Conservation (phyloP, 129 eudicot species). For the Kitagawia praeruptora region DNA sequence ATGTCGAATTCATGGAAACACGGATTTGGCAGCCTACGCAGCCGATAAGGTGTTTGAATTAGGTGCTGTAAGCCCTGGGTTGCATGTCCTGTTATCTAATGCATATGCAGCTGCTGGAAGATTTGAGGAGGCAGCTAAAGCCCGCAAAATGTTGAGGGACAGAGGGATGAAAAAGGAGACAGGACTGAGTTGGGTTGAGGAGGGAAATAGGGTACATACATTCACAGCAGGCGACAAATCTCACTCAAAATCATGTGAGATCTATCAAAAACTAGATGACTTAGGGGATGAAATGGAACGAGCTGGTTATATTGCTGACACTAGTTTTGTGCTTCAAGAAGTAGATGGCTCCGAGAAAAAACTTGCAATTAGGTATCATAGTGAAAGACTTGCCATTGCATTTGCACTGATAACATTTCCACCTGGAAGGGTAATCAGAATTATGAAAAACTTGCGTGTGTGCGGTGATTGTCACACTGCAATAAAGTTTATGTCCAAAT, state of each 20-base stretch:
- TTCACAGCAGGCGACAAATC: slow-evolving; percentile 69
- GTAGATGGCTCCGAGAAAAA: slow-evolving; percentile 64
- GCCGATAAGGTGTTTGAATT: slow-evolving; percentile 73
- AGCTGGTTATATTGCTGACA: slow-evolving; percentile 85
- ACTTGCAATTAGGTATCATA: slow-evolving; percentile 58
- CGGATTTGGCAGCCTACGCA: slow-evolving; percentile 72
- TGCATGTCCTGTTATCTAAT: slow-evolving; percentile 56
- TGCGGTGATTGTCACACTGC: slow-evolving; percentile 95
- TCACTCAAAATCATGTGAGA: slow-evolving; percentile 39
- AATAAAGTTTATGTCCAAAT: slow-evolving; percentile 69
- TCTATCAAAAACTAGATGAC: slow-evolving; percentile 61
- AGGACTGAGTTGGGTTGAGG: slow-evolving; percentile 97
- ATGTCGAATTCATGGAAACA: slow-evolving; percentile 59
- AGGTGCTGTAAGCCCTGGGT: slow-evolving; percentile 62
- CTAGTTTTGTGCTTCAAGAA: slow-evolving; percentile 64
- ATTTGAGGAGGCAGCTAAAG: slow-evolving; percentile 72
- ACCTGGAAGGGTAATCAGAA: slow-evolving; percentile 61
- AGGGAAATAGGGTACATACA: slow-evolving; percentile 68
- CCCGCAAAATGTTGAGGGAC: slow-evolving; percentile 72
- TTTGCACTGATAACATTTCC: slow-evolving; percentile 65
- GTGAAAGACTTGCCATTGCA: slow-evolving; percentile 83
- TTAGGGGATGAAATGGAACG: slow-evolving; percentile 56
- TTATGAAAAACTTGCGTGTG: slow-evolving; percentile 83
- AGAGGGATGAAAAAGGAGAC: slow-evolving; percentile 83
- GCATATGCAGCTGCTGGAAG: slow-evolving; percentile 82